A percentile compares a stretch with the other conserved stretches of the same genome.
Evolutionary conservation across 2,329 filamentous ascomycete species (phyloP).

Genomic region (Sclerotinia spermophila): DNA sequence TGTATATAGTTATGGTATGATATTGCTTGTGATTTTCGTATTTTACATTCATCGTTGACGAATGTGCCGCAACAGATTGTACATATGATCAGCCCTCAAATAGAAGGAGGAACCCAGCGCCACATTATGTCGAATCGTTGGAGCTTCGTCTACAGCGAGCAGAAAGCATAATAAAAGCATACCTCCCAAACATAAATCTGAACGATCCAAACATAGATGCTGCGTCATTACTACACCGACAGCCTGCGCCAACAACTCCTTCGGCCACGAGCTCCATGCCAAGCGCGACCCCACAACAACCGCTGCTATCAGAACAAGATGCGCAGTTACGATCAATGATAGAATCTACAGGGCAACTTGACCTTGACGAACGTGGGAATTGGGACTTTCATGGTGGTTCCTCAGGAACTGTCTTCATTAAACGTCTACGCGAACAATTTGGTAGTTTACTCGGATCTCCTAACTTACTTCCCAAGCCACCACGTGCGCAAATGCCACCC

Average conservation of each 20-base stretch:
- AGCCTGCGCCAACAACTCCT: conserved; percentile 41
- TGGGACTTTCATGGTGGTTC: conserved; percentile 96
- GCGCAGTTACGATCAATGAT: conserved; percentile 90
- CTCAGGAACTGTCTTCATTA: conserved; percentile 84
- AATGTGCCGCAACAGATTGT: conserved; percentile 51
- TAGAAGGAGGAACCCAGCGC: conserved; percentile 65
- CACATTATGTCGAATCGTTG: conserved; percentile 70
- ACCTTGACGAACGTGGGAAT: conserved; percentile 84
- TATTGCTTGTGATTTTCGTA: neutral
- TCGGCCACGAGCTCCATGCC: neutral
- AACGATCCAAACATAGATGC: conserved; percentile 81
- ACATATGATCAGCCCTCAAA: conserved; percentile 78
- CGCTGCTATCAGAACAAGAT: conserved; percentile 51
- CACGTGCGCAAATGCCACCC: conserved; percentile 37
- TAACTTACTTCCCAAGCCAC: conserved; percentile 54
- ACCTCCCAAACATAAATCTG: conserved; percentile 66
- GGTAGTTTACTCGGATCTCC: conserved; percentile 67
- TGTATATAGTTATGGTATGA: conserved; percentile 93
- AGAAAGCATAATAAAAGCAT: conserved; percentile 59
- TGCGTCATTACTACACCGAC: conserved; percentile 57
- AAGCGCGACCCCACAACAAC: conserved; percentile 9
- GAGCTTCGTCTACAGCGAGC: conserved; percentile 66
- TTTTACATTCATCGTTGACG: conserved; percentile 10
- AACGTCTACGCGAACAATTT: conserved; percentile 83
- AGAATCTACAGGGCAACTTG: conserved; percentile 82